Percentiles rank a stretch among this genome's conserved stretches.
Conservation (phyloP, 306 rosid genomes). For the Acmispon strigosus region DNA sequence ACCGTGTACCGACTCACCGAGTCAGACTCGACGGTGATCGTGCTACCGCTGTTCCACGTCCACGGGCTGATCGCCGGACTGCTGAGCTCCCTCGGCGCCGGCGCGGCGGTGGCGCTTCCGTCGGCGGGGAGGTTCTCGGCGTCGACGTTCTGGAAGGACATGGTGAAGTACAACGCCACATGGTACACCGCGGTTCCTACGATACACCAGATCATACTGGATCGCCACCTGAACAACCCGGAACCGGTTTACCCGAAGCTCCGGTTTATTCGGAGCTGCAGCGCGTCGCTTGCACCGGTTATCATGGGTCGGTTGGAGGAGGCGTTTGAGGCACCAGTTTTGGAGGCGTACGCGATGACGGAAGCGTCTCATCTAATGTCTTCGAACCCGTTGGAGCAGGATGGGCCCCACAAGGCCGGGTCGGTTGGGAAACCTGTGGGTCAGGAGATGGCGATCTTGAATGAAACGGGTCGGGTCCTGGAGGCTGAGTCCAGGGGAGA, state of each 20-base stretch:
- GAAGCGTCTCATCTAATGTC: conserved; percentile 83
- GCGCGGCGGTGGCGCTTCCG: conserved; percentile 58
- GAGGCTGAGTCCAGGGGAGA: conserved; percentile 39
- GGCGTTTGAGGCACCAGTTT: conserved; percentile 70
- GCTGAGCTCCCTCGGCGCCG: conserved; percentile 57
- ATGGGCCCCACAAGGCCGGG: conserved; percentile 78
- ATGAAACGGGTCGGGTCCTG: conserved; percentile 41
- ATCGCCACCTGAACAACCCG: conserved; percentile 61
- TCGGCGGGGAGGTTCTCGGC: conserved; percentile 82
- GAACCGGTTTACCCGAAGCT: conserved; percentile 64
- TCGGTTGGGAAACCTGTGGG: conserved; percentile 86
- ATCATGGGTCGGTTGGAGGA: conserved; percentile 58
- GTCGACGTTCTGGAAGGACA: conserved; percentile 77
- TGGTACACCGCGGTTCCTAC: conserved; percentile 98
- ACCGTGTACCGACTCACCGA: conserved; percentile 69
- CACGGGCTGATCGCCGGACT: conserved; percentile 72
- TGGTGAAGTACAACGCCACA: conserved; percentile 54
- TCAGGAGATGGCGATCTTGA: conserved; percentile 61
- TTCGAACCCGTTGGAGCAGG: conserved; percentile 72
- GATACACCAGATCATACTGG: conserved; percentile 87
- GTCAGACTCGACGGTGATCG: conserved; percentile 72
- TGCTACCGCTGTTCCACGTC: conserved; percentile 81
- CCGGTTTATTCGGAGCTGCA: conserved; percentile 81
- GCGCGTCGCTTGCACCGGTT: conserved; percentile 81
- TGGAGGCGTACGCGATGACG: conserved; percentile 95